Conservation (phyloP, 768 basidiomycete species). For the Termitomyces sp. region DNA sequence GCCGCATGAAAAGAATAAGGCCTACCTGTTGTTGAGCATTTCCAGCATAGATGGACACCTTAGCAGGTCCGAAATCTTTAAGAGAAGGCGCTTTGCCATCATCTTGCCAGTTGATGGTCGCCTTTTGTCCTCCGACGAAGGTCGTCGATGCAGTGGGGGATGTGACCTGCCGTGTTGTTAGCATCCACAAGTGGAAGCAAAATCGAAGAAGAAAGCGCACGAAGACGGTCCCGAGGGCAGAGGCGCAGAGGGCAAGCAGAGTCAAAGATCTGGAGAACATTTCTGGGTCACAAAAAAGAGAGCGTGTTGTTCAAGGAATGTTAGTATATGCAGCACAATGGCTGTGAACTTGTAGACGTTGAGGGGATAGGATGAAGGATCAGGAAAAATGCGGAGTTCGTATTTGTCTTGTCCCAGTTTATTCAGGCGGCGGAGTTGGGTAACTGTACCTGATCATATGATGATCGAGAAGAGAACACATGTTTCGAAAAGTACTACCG, state of each 20-base stretch:
- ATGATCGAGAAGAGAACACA: not conserved
- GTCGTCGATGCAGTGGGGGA: conserved; percentile 39
- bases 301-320: conserved; percentile 34
- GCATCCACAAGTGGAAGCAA: not conserved
- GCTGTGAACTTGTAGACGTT: conserved; percentile 9
- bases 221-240: conserved; percentile 50
- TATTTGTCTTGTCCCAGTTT: not conserved
- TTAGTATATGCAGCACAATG: conserved; percentile 17
- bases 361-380: not conserved
- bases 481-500: not conserved
- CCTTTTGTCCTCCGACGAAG: conserved; percentile 43
- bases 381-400: conserved; percentile 14
- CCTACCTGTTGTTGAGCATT: conserved; percentile 56
- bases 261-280: conserved; percentile 50
- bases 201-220: conserved; percentile 32
- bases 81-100: conserved; percentile 41
- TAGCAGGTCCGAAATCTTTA: conserved; percentile 40
- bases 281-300: conserved; percentile 18
- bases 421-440: not conserved
- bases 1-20: not conserved
- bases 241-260: conserved; percentile 44
- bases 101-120: conserved; percentile 57
- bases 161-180: conserved; percentile 42
- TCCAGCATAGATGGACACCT: conserved; percentile 58
- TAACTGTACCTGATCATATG: not conserved